phyloP scores from a whole-genome alignment of 179 eudicot species.

The Spinacia oleracea region DNA sequence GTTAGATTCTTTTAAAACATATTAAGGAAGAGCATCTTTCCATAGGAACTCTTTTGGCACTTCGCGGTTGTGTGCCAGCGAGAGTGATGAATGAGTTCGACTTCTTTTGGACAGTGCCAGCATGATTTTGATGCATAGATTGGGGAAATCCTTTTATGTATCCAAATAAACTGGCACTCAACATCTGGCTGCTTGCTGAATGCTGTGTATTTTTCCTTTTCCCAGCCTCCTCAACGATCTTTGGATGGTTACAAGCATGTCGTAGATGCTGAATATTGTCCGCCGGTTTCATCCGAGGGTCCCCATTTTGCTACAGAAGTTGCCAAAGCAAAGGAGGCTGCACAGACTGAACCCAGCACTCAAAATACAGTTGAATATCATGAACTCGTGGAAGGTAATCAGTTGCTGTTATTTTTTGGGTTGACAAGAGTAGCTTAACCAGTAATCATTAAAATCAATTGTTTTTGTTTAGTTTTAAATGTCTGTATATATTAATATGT shows the following conservation, averaged over 20 bases:
- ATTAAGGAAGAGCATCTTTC: neutral
- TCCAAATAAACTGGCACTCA: neutral
- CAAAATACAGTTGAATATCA: slow-evolving; percentile 74
- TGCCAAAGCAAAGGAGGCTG: slow-evolving; percentile 94
- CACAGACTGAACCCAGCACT: slow-evolving; percentile 65
- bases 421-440: neutral
- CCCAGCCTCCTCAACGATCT: slow-evolving; percentile 80
- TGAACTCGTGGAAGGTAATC: slow-evolving; percentile 89
- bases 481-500: slow-evolving; percentile 1
- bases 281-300: slow-evolving; percentile 65
- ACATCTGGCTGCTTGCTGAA: neutral
- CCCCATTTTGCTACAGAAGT: slow-evolving; percentile 85
- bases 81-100: neutral
- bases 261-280: slow-evolving; percentile 84
- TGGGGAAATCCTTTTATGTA: neutral
- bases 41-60: neutral
- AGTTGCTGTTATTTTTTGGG: too few species aligned
- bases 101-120: neutral
- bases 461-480: neutral
- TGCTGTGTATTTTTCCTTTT: slow-evolving; percentile 9
- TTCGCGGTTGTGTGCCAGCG: neutral
- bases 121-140: neutral
- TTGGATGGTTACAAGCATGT: slow-evolving; percentile 96
- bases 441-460: too few species aligned
- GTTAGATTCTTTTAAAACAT: too few species aligned